Evolutionary conservation across 2,329 filamentous ascomycete genomes (phyloP).

Genomic region (Orbilia ellipsospora): DNA sequence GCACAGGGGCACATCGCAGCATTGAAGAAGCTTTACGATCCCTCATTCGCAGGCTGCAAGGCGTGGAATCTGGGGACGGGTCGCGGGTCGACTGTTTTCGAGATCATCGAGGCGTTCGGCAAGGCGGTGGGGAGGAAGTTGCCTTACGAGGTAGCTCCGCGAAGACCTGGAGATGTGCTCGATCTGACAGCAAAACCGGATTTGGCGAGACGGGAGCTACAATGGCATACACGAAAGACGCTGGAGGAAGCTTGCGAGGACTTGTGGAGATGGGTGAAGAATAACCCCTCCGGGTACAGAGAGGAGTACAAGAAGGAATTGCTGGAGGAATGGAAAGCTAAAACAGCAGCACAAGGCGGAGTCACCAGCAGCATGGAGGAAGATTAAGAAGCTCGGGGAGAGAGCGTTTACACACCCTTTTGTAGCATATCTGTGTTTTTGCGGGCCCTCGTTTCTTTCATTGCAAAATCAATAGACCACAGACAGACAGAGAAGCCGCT

Average conservation of each 20-base stretch:
- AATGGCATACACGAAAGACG: conserved; percentile 89
- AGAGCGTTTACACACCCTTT: no score
- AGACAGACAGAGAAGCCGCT: no score
- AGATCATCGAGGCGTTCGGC: conserved; percentile 96
- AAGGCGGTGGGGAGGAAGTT: conserved; percentile 85
- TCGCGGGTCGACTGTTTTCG: conserved; percentile 92
- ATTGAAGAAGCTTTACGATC: conserved; percentile 85
- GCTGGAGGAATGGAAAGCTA: conserved; percentile 70
- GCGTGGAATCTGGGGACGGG: conserved; percentile 98
- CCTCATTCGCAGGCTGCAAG: conserved; percentile 79
- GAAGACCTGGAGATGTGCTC: conserved; percentile 88
- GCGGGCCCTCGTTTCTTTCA: no score
- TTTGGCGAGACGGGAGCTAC: conserved; percentile 86
- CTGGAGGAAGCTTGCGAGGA: conserved; percentile 94
- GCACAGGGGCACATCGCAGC: conserved; percentile 87
- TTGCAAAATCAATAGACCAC: no score
- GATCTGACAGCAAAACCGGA: conserved; percentile 92
- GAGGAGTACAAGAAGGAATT: conserved; percentile 87
- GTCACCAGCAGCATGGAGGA: background rate
- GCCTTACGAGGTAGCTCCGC: conserved; percentile 83
- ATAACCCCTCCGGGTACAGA: conserved; percentile 95
- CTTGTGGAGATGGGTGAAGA: conserved; percentile 95
- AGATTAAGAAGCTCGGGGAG: background rate
- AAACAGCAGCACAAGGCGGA: conserved; percentile 4
- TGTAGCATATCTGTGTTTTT: no score